Conservation (phyloP, 202 grass and related monocot genomes). For the Panicum hallii region DNA sequence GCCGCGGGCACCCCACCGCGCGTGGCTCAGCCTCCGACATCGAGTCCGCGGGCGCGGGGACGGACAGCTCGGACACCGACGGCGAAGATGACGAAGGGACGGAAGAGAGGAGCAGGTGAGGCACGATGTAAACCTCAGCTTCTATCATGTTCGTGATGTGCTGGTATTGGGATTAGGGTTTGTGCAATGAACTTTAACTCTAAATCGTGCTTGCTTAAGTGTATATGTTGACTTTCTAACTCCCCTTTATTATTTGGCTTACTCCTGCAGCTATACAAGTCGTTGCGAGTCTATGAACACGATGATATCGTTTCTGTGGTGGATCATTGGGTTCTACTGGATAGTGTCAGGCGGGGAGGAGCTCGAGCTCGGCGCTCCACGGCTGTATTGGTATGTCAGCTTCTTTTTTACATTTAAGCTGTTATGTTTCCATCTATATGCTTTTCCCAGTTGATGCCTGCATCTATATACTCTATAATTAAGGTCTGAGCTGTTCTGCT, state of each 20-base stretch:
- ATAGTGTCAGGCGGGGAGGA: constrained; percentile 69
- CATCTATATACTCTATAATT: background rate
- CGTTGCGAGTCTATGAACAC: constrained; percentile 91
- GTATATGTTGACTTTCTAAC: background rate
- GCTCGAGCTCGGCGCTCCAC: constrained; percentile 71
- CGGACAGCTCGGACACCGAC: constrained; percentile 44
- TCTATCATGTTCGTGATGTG: background rate
- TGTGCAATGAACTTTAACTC: background rate
- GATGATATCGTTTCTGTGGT: constrained; percentile 84
- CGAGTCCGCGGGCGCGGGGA: constrained; percentile 16
- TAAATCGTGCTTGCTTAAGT: constrained; percentile 7
- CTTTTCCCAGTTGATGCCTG: background rate
- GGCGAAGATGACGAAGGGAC: constrained; percentile 36
- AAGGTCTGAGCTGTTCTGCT: background rate
- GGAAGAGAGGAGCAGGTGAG: constrained; percentile 56
- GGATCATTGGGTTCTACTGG: constrained; percentile 98
- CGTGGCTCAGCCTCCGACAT: constrained; percentile 35
- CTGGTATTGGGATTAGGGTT: constrained; percentile 39
- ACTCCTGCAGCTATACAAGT: constrained; percentile 55
- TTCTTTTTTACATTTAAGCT: background rate
- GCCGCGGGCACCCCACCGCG: constrained; percentile 21
- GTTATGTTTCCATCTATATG: background rate
- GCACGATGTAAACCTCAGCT: background rate
- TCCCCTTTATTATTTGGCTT: background rate
- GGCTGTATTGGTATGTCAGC: constrained; percentile 81